Base-by-base conservation (phyloP, 163 green algal genomes). In the Prototheca wickerhamii region DNA sequence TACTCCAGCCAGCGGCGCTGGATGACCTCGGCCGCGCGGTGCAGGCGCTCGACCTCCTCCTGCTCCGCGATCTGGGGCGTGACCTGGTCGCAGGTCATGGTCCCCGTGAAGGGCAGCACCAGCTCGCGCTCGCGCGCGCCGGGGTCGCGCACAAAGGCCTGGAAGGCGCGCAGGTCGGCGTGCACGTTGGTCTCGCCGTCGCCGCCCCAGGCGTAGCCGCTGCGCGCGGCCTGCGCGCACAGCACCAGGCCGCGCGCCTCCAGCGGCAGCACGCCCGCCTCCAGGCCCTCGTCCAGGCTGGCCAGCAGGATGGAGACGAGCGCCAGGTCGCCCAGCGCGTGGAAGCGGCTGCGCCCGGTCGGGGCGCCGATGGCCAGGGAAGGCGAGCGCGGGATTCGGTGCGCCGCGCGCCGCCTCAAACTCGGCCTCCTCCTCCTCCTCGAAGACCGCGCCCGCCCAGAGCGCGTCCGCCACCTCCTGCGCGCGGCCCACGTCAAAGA, bases 171-270 rank as follows among this genome's bases (percentile, higher is more conserved):
- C 53, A 91, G 33, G 62, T 93, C 86, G 29, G 81, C 40, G 20
- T 65, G 71, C 56, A 81, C 59, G 31, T 69, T 43, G 29, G 31
- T 80, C 53, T 91, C 78, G 3, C 84, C 81, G 65, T 94, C 84
- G 21, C 82, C 84, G 2, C 87, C 87, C 12, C 68, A 67, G 40
- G 77, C 84, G 61, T 89, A 85, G 42, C 81, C 77, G 46, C 90
- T 71, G 12, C 86, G 75, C 55, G 89, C 44, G 4, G 76, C 77
- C 4, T 71, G 67, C 61, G 73, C 69, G 10, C 69, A 82, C 4
- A 91, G 46, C 4, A 70, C 77, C 30, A 92, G 21, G 12, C 86
- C 87, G 32, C 71, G 67, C 50, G 89, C 76, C 71, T 94, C 80
- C 58, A 94, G 63, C 0, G 62, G 64, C 37, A 73, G 64, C 4